Percentiles rank a stretch among this genome's conserved stretches.
These are phyloP conservation scores for Xylariaceae sp. DNA, from an alignment of 2,329 filamentous ascomycete species.

Conservation along the genomic window DNA sequence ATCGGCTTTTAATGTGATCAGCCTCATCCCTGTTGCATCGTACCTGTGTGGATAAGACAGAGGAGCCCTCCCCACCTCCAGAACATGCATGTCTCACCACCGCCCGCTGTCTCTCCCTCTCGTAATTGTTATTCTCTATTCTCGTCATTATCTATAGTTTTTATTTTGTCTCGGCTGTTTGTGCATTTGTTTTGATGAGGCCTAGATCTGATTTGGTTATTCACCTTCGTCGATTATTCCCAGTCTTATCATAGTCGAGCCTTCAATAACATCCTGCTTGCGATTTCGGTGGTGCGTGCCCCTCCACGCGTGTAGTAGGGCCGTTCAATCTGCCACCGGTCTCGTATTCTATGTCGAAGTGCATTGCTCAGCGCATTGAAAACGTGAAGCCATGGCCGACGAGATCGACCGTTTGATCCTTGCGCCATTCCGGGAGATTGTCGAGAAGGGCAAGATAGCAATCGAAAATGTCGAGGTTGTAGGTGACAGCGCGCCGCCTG, in stretches of 20 bases:
- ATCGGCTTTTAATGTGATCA: conserved; percentile 9
- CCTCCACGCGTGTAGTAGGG: too few species aligned
- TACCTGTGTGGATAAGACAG: not conserved
- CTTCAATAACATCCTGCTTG: too few species aligned
- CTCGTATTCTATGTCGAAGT: not conserved
- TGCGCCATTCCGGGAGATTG: conserved; percentile 49
- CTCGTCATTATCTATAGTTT: too few species aligned
- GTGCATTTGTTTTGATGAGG: too few species aligned
- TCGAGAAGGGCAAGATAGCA: conserved; percentile 47
- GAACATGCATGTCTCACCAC: conserved; percentile 5
- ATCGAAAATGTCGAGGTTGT: conserved; percentile 42
- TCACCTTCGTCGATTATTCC: too few species aligned
- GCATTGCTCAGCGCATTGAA: not conserved
- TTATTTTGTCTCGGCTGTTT: too few species aligned
- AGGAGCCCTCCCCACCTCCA: conserved; percentile 2
- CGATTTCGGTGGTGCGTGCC: too few species aligned
- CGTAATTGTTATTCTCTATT: too few species aligned
- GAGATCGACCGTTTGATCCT: conserved; percentile 42
- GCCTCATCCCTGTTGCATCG: conserved; percentile 17
- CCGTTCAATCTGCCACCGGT: not conserved
- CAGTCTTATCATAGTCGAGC: too few species aligned
- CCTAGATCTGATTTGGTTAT: too few species aligned
- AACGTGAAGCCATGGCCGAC: conserved; percentile 31
- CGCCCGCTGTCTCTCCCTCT: not conserved
- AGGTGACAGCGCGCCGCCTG: conserved; percentile 31